phyloP scores from a whole-genome alignment of 2,329 filamentous ascomycete genomes.

The Alternaria dauci region DNA sequence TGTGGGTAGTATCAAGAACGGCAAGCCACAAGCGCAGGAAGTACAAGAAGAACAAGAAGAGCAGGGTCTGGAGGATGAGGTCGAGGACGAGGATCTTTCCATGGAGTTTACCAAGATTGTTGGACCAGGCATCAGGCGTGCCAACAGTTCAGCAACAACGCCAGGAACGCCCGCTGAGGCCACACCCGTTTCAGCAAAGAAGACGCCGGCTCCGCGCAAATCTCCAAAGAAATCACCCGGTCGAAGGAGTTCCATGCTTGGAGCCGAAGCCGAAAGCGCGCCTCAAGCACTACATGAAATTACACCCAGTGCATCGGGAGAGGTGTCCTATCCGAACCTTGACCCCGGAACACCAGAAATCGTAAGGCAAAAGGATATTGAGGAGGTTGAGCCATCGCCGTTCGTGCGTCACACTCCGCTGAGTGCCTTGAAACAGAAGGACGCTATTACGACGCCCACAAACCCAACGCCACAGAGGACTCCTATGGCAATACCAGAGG shows the following conservation, averaged over 20 bases:
- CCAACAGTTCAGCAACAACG: slow-evolving; percentile 23
- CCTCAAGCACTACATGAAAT: slow-evolving; percentile 24
- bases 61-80: slow-evolving; percentile 11
- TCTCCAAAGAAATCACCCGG: slow-evolving; percentile 37
- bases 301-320: slow-evolving; percentile 38
- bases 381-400: slow-evolving; percentile 47
- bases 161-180: slow-evolving; percentile 30
- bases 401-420: slow-evolving; percentile 41
- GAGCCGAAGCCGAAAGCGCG: slow-evolving; percentile 12
- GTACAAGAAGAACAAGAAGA: slow-evolving; percentile 4
- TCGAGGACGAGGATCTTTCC: slow-evolving; percentile 55
- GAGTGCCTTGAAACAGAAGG: slow-evolving; percentile 27
- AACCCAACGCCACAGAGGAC: slow-evolving; percentile 23
- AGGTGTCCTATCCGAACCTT: slow-evolving; percentile 35
- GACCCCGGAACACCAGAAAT: slow-evolving; percentile 42
- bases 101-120: slow-evolving; percentile 62
- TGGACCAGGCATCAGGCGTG: slow-evolving; percentile 53
- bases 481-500: slow-evolving; percentile 36
- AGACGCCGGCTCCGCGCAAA: slow-evolving; percentile 34
- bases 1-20: slow-evolving; percentile 47
- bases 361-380: slow-evolving; percentile 36
- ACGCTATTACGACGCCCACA: slow-evolving; percentile 33
- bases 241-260: slow-evolving; percentile 18
- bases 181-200: slow-evolving; percentile 16
- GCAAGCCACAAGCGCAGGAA: slow-evolving; percentile 8